These are phyloP conservation scores for Puccinellia tenuiflora DNA, from an alignment of 176 grass and related monocot species.

Conservation along the genomic window DNA sequence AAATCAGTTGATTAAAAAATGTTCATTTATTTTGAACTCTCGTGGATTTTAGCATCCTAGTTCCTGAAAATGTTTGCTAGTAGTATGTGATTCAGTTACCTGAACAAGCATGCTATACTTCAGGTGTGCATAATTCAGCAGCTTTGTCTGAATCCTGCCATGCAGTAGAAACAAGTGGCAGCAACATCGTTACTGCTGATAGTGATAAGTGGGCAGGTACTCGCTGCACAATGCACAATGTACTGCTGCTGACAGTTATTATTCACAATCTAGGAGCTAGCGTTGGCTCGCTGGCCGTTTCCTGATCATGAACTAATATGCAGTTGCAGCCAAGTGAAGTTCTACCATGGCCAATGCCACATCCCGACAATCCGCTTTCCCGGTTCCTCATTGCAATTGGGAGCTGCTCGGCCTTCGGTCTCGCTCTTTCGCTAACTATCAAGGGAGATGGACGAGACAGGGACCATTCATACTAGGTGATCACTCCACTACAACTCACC, in stretches of 20 bases:
- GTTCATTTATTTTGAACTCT: neutral
- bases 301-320: constrained; percentile 2
- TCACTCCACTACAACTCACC: constrained; percentile 12
- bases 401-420: neutral
- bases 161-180: neutral
- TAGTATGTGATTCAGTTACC: neutral
- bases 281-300: neutral
- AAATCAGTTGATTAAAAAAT: neutral
- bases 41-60: neutral
- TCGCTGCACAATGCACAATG: constrained; percentile 11
- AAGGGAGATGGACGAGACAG: constrained; percentile 21
- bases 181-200: neutral
- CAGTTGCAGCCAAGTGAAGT: constrained; percentile 9
- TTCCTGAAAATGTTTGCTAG: neutral
- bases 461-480: constrained; percentile 30
- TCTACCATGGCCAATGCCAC: neutral
- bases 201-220: neutral
- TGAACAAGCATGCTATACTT: neutral
- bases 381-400: neutral
- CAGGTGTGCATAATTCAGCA: neutral
- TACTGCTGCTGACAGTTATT: too few species aligned
- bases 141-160: neutral
- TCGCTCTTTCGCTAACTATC: neutral
- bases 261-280: constrained; percentile 1
- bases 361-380: neutral